Conservation (phyloP, 2,329 filamentous ascomycete species). For the Cladosporium sp. region DNA sequence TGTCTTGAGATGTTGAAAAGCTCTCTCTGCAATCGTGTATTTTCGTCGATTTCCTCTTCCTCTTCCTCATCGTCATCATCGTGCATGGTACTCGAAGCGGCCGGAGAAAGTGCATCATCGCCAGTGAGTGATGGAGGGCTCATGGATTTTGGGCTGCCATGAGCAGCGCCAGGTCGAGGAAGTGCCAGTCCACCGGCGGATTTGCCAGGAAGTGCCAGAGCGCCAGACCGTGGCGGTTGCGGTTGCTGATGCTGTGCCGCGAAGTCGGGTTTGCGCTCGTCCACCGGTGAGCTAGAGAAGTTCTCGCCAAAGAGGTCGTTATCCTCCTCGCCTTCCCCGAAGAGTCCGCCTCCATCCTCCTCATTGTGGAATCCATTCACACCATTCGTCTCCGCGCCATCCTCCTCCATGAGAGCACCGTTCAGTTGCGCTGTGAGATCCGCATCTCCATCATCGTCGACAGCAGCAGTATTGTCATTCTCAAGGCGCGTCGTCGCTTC, state of each 20-base stretch:
- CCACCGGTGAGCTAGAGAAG: conserved; percentile 28
- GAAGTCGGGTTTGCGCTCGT: conserved; percentile 21
- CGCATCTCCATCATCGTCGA: conserved; percentile 16
- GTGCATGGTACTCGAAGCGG: conserved; percentile 21
- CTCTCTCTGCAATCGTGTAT: conserved; percentile 24
- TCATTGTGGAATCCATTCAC: conserved; percentile 1
- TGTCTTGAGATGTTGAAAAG: conserved; percentile 28
- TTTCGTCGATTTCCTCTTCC: conserved; percentile 24
- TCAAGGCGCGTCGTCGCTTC: conserved; percentile 33
- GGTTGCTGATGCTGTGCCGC: conserved; percentile 18
- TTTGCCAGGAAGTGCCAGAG: conserved; percentile 30
- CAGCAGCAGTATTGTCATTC: conserved; percentile 17
- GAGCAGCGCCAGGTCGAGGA: conserved; percentile 17
- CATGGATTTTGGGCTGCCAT: conserved; percentile 18
- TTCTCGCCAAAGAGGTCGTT: conserved; percentile 36
- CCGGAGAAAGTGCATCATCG: conserved; percentile 20
- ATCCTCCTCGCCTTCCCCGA: conserved; percentile 18
- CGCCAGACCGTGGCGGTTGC: conserved; percentile 16
- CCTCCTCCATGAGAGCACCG: conserved; percentile 13
- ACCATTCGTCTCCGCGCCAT: conserved; percentile 9
- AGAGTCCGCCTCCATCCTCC: conserved; percentile 18
- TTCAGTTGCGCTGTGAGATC: conserved; percentile 13
- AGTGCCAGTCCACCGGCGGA: conserved; percentile 23
- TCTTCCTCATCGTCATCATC: conserved; percentile 24
- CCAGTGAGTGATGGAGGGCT: conserved; percentile 22